phyloP scores from a whole-genome alignment of 352 stramenopile genomes.

The Phytophthora idaei region DNA sequence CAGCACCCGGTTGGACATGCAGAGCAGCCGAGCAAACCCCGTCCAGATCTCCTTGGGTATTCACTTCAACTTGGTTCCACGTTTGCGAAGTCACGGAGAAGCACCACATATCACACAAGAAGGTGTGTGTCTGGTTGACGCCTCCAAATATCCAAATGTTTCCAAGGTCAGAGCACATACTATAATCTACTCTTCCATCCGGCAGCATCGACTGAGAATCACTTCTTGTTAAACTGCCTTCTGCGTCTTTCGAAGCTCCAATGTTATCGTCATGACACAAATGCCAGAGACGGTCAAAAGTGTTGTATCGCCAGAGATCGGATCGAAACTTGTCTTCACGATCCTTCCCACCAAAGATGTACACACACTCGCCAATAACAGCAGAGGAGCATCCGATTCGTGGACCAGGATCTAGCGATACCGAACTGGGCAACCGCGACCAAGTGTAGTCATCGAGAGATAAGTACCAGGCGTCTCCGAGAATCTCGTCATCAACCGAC shows the following conservation, averaged over 20 bases:
- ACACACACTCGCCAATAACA: conserved; percentile 86
- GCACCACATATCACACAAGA: conserved; percentile 78
- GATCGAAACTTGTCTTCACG: conserved; percentile 78
- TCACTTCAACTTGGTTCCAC: conserved; percentile 66
- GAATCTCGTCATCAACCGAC: conserved; percentile 69
- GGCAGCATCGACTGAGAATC: conserved; percentile 60
- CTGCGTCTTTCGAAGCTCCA: conserved; percentile 30
- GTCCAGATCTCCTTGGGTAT: conserved; percentile 46
- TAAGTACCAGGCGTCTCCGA: conserved; percentile 85
- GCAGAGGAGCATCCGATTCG: conserved; percentile 65
- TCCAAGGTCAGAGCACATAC: conserved; percentile 76
- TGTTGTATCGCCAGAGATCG: conserved; percentile 88
- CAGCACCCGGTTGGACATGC: conserved; percentile 47
- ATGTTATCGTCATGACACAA: conserved; percentile 87
- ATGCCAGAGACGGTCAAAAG: conserved; percentile 88
- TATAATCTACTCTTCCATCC: conserved; percentile 64
- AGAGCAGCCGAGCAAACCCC: conserved; percentile 54
- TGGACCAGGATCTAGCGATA: conserved; percentile 79
- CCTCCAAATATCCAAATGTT: conserved; percentile 87
- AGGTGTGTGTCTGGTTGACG: conserved; percentile 44
- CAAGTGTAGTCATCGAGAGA: conserved; percentile 84
- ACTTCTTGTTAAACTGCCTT: conserved; percentile 6
- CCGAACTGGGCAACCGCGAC: conserved; percentile 72
- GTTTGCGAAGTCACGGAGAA: conserved; percentile 73
- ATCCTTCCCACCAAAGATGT: conserved; percentile 82